Evolutionary conservation across 805 yeast species (phyloP).

Genomic region (Yamadazyma nakazawae): DNA sequence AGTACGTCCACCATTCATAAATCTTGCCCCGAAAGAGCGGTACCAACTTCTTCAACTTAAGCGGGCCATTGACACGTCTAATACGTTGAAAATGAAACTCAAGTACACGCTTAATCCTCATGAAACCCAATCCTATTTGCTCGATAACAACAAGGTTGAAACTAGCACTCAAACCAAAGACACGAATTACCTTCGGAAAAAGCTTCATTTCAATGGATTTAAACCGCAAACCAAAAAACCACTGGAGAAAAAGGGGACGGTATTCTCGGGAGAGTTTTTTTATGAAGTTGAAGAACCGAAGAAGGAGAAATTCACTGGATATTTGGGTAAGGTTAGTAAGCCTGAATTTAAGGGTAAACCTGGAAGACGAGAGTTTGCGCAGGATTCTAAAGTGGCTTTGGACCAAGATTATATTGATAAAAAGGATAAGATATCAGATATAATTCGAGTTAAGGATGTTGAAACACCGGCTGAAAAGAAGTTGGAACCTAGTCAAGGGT

Average conservation of each 20-base stretch:
- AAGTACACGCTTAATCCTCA: conserved; percentile 41
- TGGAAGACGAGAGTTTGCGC: conserved; percentile 9
- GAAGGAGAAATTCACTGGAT: conserved; percentile 25
- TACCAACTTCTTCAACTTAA: conserved; percentile 40
- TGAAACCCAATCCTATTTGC: conserved; percentile 27
- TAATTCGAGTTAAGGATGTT: conserved; percentile 30
- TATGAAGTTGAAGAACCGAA: conserved; percentile 25
- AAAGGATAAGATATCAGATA: conserved; percentile 23
- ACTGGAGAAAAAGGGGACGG: conserved; percentile 21
- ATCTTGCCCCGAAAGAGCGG: conserved; percentile 42
- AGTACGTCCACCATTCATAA: conserved; percentile 44
- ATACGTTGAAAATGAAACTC: conserved; percentile 28
- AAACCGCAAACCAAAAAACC: conserved; percentile 9
- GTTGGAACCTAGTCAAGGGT: conserved; percentile 35
- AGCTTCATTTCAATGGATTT: conserved; percentile 24
- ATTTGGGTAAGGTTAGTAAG: conserved; percentile 30
- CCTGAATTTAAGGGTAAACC: conserved; percentile 25
- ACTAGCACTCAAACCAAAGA: conserved; percentile 42
- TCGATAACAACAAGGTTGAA: conserved; percentile 30
- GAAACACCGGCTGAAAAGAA: conserved; percentile 2
- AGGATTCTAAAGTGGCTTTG: conserved; percentile 15
- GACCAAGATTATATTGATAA: conserved; percentile 27
- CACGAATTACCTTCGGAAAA: conserved; percentile 23
- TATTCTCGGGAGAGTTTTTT: conserved; percentile 33
- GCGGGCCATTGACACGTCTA: conserved; percentile 34